A percentile compares a stretch with the other conserved stretches of the same genome.
phyloP scores from a whole-genome alignment of 2,329 filamentous ascomycete genomes.

The Tetracladium maxilliforme region DNA sequence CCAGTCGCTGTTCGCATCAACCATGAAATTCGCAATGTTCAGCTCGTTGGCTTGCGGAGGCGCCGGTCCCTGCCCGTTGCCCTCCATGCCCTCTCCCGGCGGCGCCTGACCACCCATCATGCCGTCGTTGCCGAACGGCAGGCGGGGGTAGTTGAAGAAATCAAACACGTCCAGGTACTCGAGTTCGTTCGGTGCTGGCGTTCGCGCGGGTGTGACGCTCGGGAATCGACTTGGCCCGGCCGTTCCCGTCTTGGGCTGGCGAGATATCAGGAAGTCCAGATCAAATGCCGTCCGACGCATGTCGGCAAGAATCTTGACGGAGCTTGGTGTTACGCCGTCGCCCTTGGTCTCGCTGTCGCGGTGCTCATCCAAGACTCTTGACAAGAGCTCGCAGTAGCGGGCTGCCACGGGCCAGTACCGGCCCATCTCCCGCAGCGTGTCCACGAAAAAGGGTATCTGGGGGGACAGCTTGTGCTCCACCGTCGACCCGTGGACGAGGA shows the following conservation, averaged over 20 bases:
- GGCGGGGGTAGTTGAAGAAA: constrained; percentile 80
- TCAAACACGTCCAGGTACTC: constrained; percentile 90
- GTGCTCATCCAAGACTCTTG: constrained; percentile 77
- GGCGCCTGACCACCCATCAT: constrained; percentile 12
- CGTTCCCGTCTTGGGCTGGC: constrained; percentile 32
- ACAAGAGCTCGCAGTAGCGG: constrained; percentile 65
- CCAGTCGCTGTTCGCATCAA: constrained; percentile 62
- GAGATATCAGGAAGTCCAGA: constrained; percentile 75
- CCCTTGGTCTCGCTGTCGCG: constrained; percentile 59
- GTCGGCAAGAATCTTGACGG: constrained; percentile 75
- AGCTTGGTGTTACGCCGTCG: constrained; percentile 64
- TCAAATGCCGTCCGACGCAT: constrained; percentile 88
- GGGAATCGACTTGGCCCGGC: constrained; percentile 25
- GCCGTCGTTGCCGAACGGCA: constrained; percentile 34
- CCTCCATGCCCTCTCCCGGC: constrained; percentile 8
- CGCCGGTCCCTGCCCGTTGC: constrained; percentile 7
- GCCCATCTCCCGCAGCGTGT: constrained; percentile 68
- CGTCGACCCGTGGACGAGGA: constrained; percentile 82
- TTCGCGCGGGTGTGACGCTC: constrained; percentile 45
- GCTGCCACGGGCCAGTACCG: constrained; percentile 75
- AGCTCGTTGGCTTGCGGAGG: constrained; percentile 36
- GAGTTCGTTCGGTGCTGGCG: constrained; percentile 66
- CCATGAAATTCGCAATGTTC: constrained; percentile 67
- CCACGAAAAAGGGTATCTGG: constrained; percentile 69
- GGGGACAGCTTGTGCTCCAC: constrained; percentile 72